Percentiles rank a stretch among this genome's conserved stretches.
These are phyloP conservation scores for Ligustrum vulgare DNA, from an alignment of 257 asterid species.

Conservation along the genomic window DNA sequence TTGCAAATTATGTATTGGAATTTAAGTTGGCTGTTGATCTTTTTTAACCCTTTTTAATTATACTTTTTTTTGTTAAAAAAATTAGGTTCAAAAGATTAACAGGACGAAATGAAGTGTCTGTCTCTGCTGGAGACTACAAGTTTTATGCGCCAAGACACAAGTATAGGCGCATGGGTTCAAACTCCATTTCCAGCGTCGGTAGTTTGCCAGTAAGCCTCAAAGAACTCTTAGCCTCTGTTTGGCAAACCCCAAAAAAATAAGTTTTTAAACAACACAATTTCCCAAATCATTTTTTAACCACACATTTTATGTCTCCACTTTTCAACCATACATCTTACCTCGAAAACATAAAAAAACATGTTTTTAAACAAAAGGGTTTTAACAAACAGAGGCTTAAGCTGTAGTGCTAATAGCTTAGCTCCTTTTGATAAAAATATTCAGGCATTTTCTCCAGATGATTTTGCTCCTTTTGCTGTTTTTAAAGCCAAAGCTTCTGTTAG, in stretches of 20 bases:
- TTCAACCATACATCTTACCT: no score
- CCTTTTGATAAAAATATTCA: slow-evolving; percentile 28
- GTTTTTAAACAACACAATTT: no score
- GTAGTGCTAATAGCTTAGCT: slow-evolving; percentile 20
- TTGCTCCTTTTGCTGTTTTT: slow-evolving; percentile 57
- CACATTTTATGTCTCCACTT: no score
- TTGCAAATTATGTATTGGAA: neutral
- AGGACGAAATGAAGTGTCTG: slow-evolving; percentile 79
- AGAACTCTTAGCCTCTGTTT: no score
- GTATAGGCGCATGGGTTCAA: slow-evolving; percentile 73
- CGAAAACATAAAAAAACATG: no score
- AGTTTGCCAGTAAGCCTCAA: slow-evolving; percentile 67
- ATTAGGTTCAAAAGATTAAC: slow-evolving; percentile 90
- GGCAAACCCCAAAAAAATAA: no score
- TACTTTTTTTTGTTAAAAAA: neutral
- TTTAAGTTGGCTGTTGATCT: slow-evolving; percentile 3
- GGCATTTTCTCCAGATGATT: slow-evolving; percentile 63
- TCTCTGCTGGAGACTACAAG: slow-evolving; percentile 85
- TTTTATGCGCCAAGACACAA: slow-evolving; percentile 98
- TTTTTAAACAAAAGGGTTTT: no score
- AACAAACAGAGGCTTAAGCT: no score
- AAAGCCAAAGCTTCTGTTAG: slow-evolving; percentile 58
- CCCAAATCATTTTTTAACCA: no score
- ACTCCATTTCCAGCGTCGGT: slow-evolving; percentile 65
- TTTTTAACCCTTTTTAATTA: slow-evolving; percentile 22